Base-by-base conservation (phyloP, 2,329 filamentous ascomycete species). In the Paracorniculantispora psalliotae region DNA sequence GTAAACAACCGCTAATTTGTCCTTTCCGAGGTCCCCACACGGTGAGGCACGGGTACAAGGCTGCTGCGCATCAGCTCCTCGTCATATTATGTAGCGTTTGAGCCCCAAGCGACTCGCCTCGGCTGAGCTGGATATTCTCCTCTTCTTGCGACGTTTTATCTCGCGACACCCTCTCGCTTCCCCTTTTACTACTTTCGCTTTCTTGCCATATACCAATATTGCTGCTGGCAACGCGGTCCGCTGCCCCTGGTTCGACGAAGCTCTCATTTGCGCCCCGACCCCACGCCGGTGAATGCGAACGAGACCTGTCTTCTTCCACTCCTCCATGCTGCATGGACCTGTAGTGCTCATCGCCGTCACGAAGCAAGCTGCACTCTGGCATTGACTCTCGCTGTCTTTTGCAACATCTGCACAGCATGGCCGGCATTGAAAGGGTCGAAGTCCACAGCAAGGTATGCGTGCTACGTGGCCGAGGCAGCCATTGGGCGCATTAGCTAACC, bases 371-470 rank as follows among this genome's bases (percentile, higher is more conserved):
- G n/a, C 28, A 52, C 13, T 33, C 4, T 4, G 28, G 8, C 47
- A 59, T 52, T 44, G 47, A 30, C 37, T n/a, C 19, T 6, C 28
- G 37, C 26, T 46, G 10, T 50, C 21, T 23, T 23, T 13, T 26
- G 39, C 7, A 41, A 28, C 37, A 17, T 13, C 23, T 50, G 21
- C 28, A 39, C 59, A 75, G 65, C 61, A 96, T 96, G 92, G 92
- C 91, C 61, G 91, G 90, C 71, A 96, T 97, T 80, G 94, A 99
- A 79, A 91, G 96, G 78, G 82, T 99, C 66, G 91, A 97, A 75
- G 91, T 99, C 66, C 93, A 97, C 76, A 96, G 92, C 85, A 96
- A 96, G 86, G 93, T 94, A 82, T 47, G 64, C 39, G 4, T 6
- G 9, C 43, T 12, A 23, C 35, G 46, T 30, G 13, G 10, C 46